These are phyloP conservation scores for Delphinella strobiligena DNA, from an alignment of 2,329 filamentous ascomycete genomes.

Conservation along the genomic window DNA sequence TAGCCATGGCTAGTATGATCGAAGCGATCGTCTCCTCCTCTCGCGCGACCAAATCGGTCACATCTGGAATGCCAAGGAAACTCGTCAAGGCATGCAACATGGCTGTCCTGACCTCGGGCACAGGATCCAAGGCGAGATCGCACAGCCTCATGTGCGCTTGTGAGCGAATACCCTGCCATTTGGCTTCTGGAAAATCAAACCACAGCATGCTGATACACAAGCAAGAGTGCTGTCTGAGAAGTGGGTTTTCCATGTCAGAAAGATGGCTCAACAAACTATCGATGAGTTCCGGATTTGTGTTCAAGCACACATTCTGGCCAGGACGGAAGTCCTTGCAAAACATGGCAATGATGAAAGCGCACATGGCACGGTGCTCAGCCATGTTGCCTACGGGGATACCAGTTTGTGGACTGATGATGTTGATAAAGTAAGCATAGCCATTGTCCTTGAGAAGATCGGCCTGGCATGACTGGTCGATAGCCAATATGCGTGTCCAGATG, in stretches of 20 bases:
- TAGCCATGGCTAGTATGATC: slow-evolving; percentile 80
- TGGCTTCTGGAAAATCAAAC: slow-evolving; percentile 81
- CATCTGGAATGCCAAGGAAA: slow-evolving; percentile 84
- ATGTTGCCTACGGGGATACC: slow-evolving; percentile 67
- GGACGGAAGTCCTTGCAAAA: slow-evolving; percentile 92
- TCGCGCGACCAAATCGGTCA: slow-evolving; percentile 80
- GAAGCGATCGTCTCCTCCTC: slow-evolving; percentile 86
- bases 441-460: slow-evolving; percentile 91
- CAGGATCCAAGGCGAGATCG: slow-evolving; percentile 68
- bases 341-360: slow-evolving; percentile 92
- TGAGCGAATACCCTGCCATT: slow-evolving; percentile 88
- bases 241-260: slow-evolving; percentile 71
- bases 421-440: slow-evolving; percentile 92
- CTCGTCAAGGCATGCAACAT: slow-evolving; percentile 90
- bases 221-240: slow-evolving; percentile 90
- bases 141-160: slow-evolving; percentile 73
- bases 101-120: slow-evolving; percentile 83
- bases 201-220: slow-evolving; percentile 92
- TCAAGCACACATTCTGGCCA: slow-evolving; percentile 82
- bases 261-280: slow-evolving; percentile 76
- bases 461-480: slow-evolving; percentile 89
- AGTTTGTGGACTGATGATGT: slow-evolving; percentile 65
- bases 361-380: slow-evolving; percentile 96
- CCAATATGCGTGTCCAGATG: slow-evolving; percentile 93
- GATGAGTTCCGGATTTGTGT: slow-evolving; percentile 78